A percentile compares a stretch with the other conserved stretches of the same genome.
Evolutionary conservation across 2,329 filamentous ascomycete species (phyloP).

Genomic region (Apiospora phragmitis): DNA sequence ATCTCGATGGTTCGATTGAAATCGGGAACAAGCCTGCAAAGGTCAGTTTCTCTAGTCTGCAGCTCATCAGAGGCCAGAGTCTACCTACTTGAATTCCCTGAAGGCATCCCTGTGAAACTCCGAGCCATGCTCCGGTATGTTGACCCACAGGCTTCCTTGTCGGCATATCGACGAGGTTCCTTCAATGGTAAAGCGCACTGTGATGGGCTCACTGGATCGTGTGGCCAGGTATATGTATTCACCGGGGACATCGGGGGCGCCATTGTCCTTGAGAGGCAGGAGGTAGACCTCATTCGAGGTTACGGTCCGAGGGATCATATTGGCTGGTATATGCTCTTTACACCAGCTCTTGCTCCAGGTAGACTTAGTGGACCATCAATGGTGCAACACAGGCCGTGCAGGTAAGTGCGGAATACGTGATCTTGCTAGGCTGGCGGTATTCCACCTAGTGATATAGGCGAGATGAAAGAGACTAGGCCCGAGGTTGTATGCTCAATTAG

Average conservation of each 20-base stretch:
- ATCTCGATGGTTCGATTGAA: constrained; percentile 93
- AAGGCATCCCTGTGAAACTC: constrained; percentile 79
- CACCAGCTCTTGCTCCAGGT: neutral
- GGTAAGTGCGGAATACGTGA: neutral
- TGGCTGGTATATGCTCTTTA: neutral
- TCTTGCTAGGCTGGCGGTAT: neutral
- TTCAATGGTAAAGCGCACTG: constrained; percentile 85
- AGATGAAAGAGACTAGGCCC: neutral
- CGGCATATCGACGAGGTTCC: constrained; percentile 95
- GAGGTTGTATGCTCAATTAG: neutral
- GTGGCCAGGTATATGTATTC: constrained; percentile 91
- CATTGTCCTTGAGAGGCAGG: constrained; percentile 87
- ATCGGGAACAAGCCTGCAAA: constrained; percentile 74
- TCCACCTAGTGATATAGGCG: neutral
- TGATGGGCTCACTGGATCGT: constrained; percentile 70
- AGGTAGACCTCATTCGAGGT: constrained; percentile 77
- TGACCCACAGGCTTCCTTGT: constrained; percentile 94
- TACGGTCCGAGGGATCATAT: constrained; percentile 62
- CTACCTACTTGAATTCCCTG: constrained; percentile 80
- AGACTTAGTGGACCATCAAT: neutral
- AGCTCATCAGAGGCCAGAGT: neutral
- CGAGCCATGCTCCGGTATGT: constrained; percentile 77
- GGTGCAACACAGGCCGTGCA: neutral
- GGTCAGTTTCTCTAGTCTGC: constrained; percentile 10
- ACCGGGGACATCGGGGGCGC: constrained; percentile 84